These are phyloP conservation scores for Geotrichum carabidarum DNA, from an alignment of 1,139 yeast genomes.

Conservation along the genomic window DNA sequence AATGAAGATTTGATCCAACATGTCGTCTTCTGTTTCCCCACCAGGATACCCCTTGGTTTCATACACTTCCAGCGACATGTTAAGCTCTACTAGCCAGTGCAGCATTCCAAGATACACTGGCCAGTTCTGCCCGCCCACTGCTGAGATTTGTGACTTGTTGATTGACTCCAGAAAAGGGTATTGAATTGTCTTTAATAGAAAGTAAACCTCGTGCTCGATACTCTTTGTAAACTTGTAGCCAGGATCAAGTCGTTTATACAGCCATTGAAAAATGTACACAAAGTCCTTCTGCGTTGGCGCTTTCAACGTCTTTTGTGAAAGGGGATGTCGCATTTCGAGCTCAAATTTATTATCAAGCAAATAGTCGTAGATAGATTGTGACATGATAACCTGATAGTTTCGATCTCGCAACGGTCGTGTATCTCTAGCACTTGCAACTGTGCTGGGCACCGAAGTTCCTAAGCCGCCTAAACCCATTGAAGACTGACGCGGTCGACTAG, in stretches of 20 bases:
- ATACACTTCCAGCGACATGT: conserved; percentile 45
- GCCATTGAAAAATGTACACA: conserved; percentile 69
- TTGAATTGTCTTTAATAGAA: conserved; percentile 55
- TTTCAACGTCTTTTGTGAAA: conserved; percentile 59
- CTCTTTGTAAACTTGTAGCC: conserved; percentile 63
- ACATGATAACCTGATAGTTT: conserved; percentile 62
- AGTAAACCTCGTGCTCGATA: conserved; percentile 71
- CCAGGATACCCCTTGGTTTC: conserved; percentile 39
- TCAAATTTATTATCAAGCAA: conserved; percentile 62
- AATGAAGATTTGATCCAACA: conserved; percentile 57
- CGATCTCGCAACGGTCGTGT: conserved; percentile 76
- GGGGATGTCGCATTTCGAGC: conserved; percentile 63
- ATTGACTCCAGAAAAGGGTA: conserved; percentile 81
- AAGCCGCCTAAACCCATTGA: conserved; percentile 26
- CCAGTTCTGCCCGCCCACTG: conserved; percentile 92
- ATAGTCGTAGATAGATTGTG: conserved; percentile 47
- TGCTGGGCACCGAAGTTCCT: not conserved
- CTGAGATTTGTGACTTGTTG: conserved; percentile 78
- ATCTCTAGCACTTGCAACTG: conserved; percentile 39
- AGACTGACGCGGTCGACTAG: conserved; percentile 22
- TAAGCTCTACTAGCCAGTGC: conserved; percentile 68
- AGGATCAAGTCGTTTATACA: conserved; percentile 74
- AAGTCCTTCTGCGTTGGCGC: conserved; percentile 89
- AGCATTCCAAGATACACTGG: conserved; percentile 75
- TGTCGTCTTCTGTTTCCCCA: conserved; percentile 38